Percentiles rank a stretch among this genome's conserved stretches.
Evolutionary conservation across 768 basidiomycete species (phyloP).

Genomic region (Naganishia friedmannii): DNA sequence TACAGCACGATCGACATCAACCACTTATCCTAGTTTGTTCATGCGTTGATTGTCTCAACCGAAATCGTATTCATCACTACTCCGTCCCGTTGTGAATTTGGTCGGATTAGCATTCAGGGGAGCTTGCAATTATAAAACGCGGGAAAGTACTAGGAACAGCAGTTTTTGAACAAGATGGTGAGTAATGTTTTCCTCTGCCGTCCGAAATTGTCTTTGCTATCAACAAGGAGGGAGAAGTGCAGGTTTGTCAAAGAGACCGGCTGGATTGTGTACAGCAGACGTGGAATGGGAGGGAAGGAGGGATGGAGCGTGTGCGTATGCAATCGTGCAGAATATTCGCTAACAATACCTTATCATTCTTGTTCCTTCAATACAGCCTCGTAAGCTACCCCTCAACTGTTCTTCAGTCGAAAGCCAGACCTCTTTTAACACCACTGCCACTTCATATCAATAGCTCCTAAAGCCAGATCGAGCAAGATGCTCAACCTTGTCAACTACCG

Average conservation of each 20-base stretch:
- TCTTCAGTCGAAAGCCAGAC: background rate
- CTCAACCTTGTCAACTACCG: conserved; percentile 95
- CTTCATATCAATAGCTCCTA: conserved; percentile 60
- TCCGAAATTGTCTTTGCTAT: background rate
- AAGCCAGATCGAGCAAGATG: conserved; percentile 98
- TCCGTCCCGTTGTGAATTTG: background rate
- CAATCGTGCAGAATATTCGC: background rate
- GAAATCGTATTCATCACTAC: background rate
- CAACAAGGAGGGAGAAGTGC: background rate
- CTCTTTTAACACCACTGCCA: background rate
- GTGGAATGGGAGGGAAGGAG: background rate
- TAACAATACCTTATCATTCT: background rate
- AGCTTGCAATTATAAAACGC: background rate
- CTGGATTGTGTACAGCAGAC: background rate
- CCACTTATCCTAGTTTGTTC: background rate
- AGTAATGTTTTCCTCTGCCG: background rate
- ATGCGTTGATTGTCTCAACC: background rate
- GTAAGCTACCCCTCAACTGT: background rate
- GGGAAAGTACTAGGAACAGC: conserved; percentile 4
- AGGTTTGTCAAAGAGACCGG: background rate
- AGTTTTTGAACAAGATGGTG: conserved; percentile 17
- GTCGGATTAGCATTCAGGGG: background rate
- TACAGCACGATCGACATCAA: conserved; percentile 9
- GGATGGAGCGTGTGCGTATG: background rate
- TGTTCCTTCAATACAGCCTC: background rate